A percentile compares a stretch with the other conserved stretches of the same genome.
phyloP scores from a whole-genome alignment of 2,329 filamentous ascomycete genomes.

The Penicillium fuscoglaucum region DNA sequence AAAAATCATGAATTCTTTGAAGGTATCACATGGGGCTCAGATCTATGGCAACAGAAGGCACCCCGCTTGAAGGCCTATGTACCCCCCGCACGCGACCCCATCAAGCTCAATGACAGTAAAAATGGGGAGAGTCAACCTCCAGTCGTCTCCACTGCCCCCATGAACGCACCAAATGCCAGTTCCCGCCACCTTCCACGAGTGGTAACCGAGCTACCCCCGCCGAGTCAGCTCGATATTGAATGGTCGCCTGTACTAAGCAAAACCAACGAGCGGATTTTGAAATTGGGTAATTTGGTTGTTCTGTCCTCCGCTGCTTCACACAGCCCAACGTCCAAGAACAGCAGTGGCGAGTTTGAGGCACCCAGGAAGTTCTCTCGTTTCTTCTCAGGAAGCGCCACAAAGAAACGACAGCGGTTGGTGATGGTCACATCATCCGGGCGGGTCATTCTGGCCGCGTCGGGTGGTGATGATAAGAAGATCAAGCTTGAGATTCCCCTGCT shows the following conservation, averaged over 20 bases:
- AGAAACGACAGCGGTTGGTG: constrained; percentile 89
- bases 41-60: constrained; percentile 85
- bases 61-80: constrained; percentile 82
- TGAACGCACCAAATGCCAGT: constrained; percentile 44
- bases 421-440: constrained; percentile 92
- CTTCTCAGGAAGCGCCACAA: constrained; percentile 85
- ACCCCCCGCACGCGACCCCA: constrained; percentile 73
- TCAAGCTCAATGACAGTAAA: constrained; percentile 65
- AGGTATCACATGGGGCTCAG: constrained; percentile 78
- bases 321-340: constrained; percentile 69
- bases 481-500: constrained; percentile 91
- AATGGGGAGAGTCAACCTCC: constrained; percentile 45
- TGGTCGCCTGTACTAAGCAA: constrained; percentile 94
- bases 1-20: constrained; percentile 96
- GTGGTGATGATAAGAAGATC: constrained; percentile 91
- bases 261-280: constrained; percentile 90
- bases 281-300: constrained; percentile 87
- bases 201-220: constrained; percentile 94
- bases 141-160: constrained; percentile 43
- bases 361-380: constrained; percentile 88
- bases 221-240: constrained; percentile 94
- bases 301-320: constrained; percentile 74
- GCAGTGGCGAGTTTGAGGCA: constrained; percentile 63
- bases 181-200: constrained; percentile 70
- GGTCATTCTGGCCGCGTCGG: constrained; percentile 84